These are phyloP conservation scores for Trypanosoma cruzi DNA, from an alignment of 208 protist species.

Conservation along the genomic window DNA sequence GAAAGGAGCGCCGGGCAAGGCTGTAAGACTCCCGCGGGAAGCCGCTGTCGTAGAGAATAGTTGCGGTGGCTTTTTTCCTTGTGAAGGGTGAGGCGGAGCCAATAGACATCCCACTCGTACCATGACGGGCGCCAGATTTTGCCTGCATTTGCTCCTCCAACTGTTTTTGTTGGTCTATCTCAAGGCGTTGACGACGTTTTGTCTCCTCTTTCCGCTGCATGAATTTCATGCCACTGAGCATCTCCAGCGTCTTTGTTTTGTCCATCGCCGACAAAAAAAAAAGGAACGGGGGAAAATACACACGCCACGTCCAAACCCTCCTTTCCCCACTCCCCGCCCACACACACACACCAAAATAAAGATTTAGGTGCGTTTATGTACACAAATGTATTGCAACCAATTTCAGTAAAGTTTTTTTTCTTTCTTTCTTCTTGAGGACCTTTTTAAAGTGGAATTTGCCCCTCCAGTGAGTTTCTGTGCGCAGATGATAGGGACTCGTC, in stretches of 20 bases:
- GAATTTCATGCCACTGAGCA: constrained; percentile 91
- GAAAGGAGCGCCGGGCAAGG: constrained; percentile 46
- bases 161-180: constrained; percentile 58
- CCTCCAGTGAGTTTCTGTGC: background rate
- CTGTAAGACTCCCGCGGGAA: constrained; percentile 51
- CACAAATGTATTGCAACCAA: background rate
- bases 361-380: background rate
- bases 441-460: background rate
- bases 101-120: background rate
- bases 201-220: constrained; percentile 93
- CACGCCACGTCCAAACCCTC: background rate
- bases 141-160: constrained; percentile 43
- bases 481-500: background rate
- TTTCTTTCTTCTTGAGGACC: too few relatives aligned
- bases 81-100: background rate
- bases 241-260: constrained; percentile 78
- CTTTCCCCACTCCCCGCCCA: background rate
- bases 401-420: background rate
- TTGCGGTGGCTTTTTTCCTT: constrained; percentile 12
- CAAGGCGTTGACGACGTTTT: constrained; percentile 74
- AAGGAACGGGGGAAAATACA: background rate
- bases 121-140: background rate
- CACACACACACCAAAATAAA: background rate
- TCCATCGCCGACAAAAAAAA: constrained; percentile 52
- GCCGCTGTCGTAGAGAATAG: constrained; percentile 54